These are phyloP conservation scores for Teratosphaeria nubilosa DNA, from an alignment of 2,329 filamentous ascomycete genomes.

Conservation along the genomic window DNA sequence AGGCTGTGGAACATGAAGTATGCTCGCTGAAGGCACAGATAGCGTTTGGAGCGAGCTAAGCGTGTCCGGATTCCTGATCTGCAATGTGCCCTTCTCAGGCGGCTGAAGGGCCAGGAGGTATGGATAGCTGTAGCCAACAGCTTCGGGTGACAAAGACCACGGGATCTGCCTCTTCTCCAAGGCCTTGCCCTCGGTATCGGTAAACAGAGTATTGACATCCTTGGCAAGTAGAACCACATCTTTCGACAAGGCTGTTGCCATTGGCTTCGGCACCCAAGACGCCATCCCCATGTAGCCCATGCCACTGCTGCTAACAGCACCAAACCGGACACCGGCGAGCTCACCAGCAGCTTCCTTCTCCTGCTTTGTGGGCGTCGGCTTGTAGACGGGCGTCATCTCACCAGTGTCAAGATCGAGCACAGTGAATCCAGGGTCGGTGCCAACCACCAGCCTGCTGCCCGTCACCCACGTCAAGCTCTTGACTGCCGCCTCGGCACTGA, in stretches of 20 bases:
- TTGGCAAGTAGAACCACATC: conserved; percentile 90
- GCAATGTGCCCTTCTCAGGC: conserved; percentile 70
- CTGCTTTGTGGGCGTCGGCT: conserved; percentile 39
- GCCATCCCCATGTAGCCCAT: conserved; percentile 98
- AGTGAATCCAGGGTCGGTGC: conserved; percentile 84
- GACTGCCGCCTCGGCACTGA: conserved; percentile 71
- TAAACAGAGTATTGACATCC: conserved; percentile 90
- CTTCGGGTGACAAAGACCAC: conserved; percentile 79
- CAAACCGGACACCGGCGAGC: conserved; percentile 54
- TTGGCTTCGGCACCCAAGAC: conserved; percentile 79
- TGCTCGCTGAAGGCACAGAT: conserved; percentile 66
- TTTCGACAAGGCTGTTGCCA: conserved; percentile 72
- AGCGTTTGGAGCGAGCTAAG: conserved; percentile 83
- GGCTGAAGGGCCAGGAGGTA: conserved; percentile 83
- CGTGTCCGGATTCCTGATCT: conserved; percentile 87
- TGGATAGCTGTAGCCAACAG: conserved; percentile 91
- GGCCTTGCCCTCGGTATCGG: conserved; percentile 71
- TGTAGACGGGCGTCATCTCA: conserved; percentile 65
- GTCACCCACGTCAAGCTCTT: conserved; percentile 87
- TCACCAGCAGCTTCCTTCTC: conserved; percentile 33
- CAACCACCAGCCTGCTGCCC: conserved; percentile 71
- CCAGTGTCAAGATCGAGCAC: conserved; percentile 67
- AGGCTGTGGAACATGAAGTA: conserved; percentile 84
- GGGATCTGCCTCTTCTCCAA: conserved; percentile 81
- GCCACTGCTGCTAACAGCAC: conserved; percentile 69